phyloP scores from a whole-genome alignment of 2,329 filamentous ascomycete species.

The Trichoderma afroharzianum region DNA sequence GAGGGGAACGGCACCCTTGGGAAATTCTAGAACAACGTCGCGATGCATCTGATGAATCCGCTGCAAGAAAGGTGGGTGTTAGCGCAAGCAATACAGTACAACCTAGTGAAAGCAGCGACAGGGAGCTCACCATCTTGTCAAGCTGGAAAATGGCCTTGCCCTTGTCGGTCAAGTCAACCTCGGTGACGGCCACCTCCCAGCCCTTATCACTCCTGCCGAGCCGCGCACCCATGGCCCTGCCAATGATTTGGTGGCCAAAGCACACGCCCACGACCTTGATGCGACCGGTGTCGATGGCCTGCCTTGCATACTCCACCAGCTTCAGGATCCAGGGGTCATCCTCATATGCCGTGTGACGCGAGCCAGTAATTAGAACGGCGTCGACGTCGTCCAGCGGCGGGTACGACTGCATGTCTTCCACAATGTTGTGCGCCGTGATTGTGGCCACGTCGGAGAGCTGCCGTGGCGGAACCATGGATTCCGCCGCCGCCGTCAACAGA shows the following conservation, averaged over 20 bases:
- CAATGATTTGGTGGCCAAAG: conserved; percentile 49
- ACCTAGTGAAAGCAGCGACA: not conserved
- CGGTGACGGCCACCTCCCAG: conserved; percentile 45
- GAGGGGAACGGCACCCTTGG: conserved; percentile 37
- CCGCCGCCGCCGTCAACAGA: conserved; percentile 54
- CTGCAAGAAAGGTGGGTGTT: conserved; percentile 22
- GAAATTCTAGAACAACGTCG: conserved; percentile 41
- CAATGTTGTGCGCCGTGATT: conserved; percentile 67
- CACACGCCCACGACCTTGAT: conserved; percentile 60
- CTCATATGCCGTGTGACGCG: conserved; percentile 51
- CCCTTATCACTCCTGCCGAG: conserved; percentile 38
- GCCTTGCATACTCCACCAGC: conserved; percentile 38
- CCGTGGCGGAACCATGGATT: conserved; percentile 40
- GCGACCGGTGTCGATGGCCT: conserved; percentile 35
- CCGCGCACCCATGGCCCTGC: conserved; percentile 37
- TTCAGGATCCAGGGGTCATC: conserved; percentile 43
- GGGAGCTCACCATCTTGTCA: conserved; percentile 30
- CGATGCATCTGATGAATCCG: conserved; percentile 47
- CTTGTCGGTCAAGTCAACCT: conserved; percentile 37
- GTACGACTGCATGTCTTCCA: conserved; percentile 62
- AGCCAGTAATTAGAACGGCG: conserved; percentile 76
- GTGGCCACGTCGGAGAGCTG: conserved; percentile 47
- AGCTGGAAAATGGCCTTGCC: conserved; percentile 40
- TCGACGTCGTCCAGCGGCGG: conserved; percentile 72
- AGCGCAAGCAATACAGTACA: not conserved